phyloP scores from a whole-genome alignment of 2,329 filamentous ascomycete genomes.

The Curvularia verruculosa region DNA sequence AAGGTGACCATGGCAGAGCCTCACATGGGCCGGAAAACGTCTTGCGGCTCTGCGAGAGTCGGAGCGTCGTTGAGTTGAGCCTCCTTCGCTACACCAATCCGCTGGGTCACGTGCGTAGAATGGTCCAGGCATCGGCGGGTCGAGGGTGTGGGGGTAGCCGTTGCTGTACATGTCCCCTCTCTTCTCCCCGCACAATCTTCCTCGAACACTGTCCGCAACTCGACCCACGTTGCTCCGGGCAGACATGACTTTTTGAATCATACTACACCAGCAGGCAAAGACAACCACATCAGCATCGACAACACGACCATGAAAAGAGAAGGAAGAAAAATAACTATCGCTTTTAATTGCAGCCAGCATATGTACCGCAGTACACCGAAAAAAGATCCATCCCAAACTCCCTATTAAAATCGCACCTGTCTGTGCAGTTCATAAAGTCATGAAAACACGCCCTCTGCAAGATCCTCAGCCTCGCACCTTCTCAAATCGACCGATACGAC shows the following conservation, averaged over 20 bases:
- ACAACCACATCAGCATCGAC: neutral
- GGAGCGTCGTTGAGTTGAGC: conserved; percentile 29
- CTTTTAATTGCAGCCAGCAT: conserved; percentile 28
- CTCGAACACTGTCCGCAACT: neutral
- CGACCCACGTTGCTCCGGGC: neutral
- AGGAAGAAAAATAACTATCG: conserved; percentile 5
- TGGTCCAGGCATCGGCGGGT: conserved; percentile 17
- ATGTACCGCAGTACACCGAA: conserved; percentile 25
- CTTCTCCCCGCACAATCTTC: conserved; percentile 20
- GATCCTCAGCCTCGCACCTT: conserved; percentile 4
- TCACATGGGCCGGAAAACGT: neutral
- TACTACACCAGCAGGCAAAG: neutral
- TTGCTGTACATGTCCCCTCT: neutral
- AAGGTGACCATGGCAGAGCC: neutral
- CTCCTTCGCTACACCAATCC: conserved; percentile 26
- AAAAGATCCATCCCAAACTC: conserved; percentile 31
- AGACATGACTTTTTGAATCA: neutral
- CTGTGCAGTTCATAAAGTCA: conserved; percentile 33
- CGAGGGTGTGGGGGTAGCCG: conserved; percentile 15
- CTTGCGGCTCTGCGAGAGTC: neutral
- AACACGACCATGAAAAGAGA: neutral
- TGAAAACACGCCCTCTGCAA: conserved; percentile 12
- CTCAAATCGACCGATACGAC: conserved; percentile 39
- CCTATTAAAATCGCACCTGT: conserved; percentile 20
- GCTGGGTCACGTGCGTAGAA: conserved; percentile 13